Base-by-base conservation (phyloP, 2,329 filamentous ascomycete genomes). In the Leptographium flavum region DNA sequence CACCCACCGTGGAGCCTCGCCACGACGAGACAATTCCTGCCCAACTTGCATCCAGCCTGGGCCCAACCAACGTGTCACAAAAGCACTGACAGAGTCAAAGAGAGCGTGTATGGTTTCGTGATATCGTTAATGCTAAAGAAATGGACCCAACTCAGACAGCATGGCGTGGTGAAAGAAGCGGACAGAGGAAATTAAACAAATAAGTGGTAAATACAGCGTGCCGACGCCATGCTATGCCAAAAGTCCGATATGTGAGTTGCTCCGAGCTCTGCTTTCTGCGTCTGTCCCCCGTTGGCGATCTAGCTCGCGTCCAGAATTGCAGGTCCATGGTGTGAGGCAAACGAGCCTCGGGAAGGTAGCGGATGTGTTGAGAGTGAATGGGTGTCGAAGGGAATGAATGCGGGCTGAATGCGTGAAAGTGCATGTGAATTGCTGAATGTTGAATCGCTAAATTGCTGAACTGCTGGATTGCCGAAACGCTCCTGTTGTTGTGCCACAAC, bases 181-280 rank as follows among this genome's bases (percentile, higher is more conserved):
- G 30, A 8, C 17, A 27, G 31, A 10, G 7, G 23, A 40, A 40
- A 46, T 19, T 40, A 45, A 15, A 32, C 22, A 40, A 23, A 27
- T 19, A 43, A 32, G 14, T 15, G 15, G 30, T 32, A 42, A 25
- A 28, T 22, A 38, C 43, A 27, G 14, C 25, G 27, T 43, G 23
- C 32, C 33, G 32, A 40, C 17, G 22, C 39, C 39, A 42, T 42
- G 39, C 39, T 42, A 42, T 42, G 39, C 39, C 39, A 25, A 39
- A 25, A 39, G 33, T 31, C 22, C 17, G 25, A 21, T 14, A 14
- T 4, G 17, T 14, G 15, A 17, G 7, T 2, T 32, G 19, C 33
- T n/a, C 21, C 17, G 8, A 21, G 17, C 14, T 19, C 17, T 5
- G 8, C 42, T 17, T 19, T 3, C 25, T 43, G 19, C 33, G 15